Evolutionary conservation across 2,329 filamentous ascomycete genomes (phyloP).

Genomic region (Septoria linicola): DNA sequence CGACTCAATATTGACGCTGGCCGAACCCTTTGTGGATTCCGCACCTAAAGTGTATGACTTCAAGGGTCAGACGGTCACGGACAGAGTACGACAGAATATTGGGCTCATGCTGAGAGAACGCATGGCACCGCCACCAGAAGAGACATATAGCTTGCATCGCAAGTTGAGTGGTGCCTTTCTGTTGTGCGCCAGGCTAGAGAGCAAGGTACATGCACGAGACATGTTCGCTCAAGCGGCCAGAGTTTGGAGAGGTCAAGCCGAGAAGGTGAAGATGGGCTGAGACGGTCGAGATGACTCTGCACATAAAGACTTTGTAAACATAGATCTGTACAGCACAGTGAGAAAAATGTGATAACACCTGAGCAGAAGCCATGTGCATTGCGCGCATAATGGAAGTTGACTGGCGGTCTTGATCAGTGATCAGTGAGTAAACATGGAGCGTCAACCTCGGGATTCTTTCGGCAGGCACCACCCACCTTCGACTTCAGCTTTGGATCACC

Average conservation of each 20-base stretch:
- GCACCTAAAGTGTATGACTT: slow-evolving; percentile 91
- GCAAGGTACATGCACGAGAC: slow-evolving; percentile 74
- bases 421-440: slow-evolving; percentile 14
- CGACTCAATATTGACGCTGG: slow-evolving; percentile 82
- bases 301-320: slow-evolving; percentile 6
- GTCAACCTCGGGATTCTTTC: background rate
- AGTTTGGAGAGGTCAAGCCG: slow-evolving; percentile 37
- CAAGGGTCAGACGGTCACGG: slow-evolving; percentile 89
- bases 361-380: no score
- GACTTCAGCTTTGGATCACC: slow-evolving; percentile 4
- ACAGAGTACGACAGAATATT: slow-evolving; percentile 82
- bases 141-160: slow-evolving; percentile 92
- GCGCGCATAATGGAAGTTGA: no score
- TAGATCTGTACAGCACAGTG: slow-evolving; percentile 12
- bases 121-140: slow-evolving; percentile 87
- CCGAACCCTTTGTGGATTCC: slow-evolving; percentile 78
- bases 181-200: slow-evolving; percentile 82
- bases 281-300: background rate
- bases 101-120: slow-evolving; percentile 91
- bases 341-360: no score
- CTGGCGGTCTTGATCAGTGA: slow-evolving; percentile 17
- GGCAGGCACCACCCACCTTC: background rate
- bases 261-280: slow-evolving; percentile 22
- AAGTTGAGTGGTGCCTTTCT: slow-evolving; percentile 95
- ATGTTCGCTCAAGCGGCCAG: slow-evolving; percentile 65